Conservation (phyloP, 352 stramenopile genomes). For the Phytophthora cactorum region DNA sequence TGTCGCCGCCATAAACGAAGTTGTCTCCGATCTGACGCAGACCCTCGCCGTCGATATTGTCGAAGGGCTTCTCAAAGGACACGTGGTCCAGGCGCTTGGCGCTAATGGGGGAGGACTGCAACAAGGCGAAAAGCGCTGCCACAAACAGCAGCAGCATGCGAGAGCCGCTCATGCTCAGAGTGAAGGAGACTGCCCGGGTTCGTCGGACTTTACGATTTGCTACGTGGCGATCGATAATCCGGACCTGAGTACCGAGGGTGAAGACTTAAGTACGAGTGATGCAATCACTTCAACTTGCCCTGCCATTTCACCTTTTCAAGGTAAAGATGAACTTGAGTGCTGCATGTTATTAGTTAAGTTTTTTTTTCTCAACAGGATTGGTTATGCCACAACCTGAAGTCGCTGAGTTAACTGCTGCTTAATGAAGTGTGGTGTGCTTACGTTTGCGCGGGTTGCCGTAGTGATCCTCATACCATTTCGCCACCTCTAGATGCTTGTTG, state of each 20-base stretch:
- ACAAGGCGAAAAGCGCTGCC: conserved; percentile 21
- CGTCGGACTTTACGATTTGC: conserved; percentile 1
- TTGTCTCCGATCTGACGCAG: conserved; percentile 61
- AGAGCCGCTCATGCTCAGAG: conserved; percentile 31
- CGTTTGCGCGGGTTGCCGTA: conserved; percentile 11
- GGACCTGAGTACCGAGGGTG: not conserved
- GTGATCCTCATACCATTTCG: conserved; percentile 10
- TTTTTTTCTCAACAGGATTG: too few species aligned
- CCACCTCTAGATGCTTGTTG: not conserved
- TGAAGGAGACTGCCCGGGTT: conserved; percentile 3
- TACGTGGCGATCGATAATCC: conserved; percentile 5
- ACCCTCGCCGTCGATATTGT: conserved; percentile 68
- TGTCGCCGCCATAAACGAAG: conserved; percentile 67
- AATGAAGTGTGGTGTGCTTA: conserved; percentile 7
- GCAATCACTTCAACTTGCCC: too few species aligned
- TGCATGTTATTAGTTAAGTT: too few species aligned
- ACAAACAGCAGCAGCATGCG: conserved; percentile 28
- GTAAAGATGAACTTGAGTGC: too few species aligned
- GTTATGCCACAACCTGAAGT: not conserved
- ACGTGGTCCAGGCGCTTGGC: conserved; percentile 54
- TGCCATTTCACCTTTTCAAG: too few species aligned
- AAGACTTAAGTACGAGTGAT: not conserved
- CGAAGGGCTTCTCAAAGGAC: conserved; percentile 86
- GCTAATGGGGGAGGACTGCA: conserved; percentile 23
- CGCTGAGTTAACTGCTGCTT: conserved; percentile 16